Base-by-base conservation (phyloP, 441 rosid genomes). In the Eutrema salsugineum region DNA sequence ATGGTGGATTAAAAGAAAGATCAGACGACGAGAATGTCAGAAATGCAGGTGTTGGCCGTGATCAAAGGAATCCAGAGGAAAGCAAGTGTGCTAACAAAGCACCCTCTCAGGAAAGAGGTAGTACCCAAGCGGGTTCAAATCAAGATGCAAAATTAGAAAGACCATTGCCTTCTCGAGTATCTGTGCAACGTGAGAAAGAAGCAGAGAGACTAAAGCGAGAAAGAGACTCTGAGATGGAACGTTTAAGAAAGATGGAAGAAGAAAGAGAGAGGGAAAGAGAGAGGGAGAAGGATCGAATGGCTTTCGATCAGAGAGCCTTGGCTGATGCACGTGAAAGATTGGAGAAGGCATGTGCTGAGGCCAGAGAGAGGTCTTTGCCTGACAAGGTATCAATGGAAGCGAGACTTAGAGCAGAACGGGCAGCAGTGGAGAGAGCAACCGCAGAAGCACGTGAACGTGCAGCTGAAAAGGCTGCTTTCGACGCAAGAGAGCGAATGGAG, bases 221-320 rank as follows among this genome's bases (percentile, higher is more conserved):
- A 72, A 81, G 80, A 68, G 91, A 85, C 78, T 17, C 81, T 46
- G 92, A 91, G 68, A 79, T 51, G 77, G 90, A 91, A 58, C 87
- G 71, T 17, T 83, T 89, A 54, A 83, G 87, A 79, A 89, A 82
- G 84, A 63, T 85, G 56, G 97, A 95, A 77, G 97, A 89, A 80
- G 93, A 92, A 78, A 85, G 81, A 77, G 99, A 94, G 67, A 91
- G 97, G 75, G 98, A 92, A 70, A 88, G 88, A 73, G 98, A 92
- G 68, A 89, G 95, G 72, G 96, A 91, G 78, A 95, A 91, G 75
- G 99, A 95, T 66, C 88, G 93, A 80, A 92, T 95, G 96, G 93
- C 89, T 51, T 86, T 92, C 46, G 96, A 95, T 69, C 89, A 83
- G 73, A 89, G 92, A 83, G 85, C 93, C 48, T 73, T 89, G 63